Percentiles rank a stretch among this genome's conserved stretches.
These are phyloP conservation scores for Rhizopus delemar DNA, from an alignment of 371 early-diverging fungal species.

Conservation along the genomic window DNA sequence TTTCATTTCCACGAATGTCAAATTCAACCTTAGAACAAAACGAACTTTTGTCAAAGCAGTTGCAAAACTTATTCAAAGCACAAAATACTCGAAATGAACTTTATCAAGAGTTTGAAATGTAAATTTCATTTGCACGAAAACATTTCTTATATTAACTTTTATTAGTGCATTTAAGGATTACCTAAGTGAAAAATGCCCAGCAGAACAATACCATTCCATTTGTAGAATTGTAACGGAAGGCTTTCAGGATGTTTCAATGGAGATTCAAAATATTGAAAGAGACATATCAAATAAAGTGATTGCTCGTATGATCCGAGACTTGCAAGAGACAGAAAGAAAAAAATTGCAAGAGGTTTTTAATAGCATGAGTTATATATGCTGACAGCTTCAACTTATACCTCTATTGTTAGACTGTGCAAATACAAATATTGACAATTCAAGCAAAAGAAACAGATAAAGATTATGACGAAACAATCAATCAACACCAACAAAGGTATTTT, in stretches of 20 bases:
- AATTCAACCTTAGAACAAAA: constrained; percentile 13
- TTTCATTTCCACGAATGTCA: constrained; percentile 1
- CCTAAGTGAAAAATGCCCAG: constrained; percentile 33
- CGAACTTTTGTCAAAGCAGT: constrained; percentile 17
- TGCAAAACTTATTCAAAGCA: constrained; percentile 36
- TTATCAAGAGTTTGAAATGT: constrained; percentile 51
- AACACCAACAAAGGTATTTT: constrained; percentile 26
- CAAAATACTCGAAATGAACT: constrained; percentile 43
- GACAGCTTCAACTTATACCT: too few species aligned
- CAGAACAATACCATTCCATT: constrained; percentile 47
- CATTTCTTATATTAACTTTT: background rate
- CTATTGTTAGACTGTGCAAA: constrained; percentile 28
- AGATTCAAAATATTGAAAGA: constrained; percentile 42
- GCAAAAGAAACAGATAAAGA: constrained; percentile 44
- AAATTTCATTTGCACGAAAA: constrained; percentile 1
- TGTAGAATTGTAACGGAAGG: constrained; percentile 50
- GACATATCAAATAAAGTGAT: constrained; percentile 23
- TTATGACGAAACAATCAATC: constrained; percentile 38
- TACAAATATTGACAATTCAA: constrained; percentile 45
- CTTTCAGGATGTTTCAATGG: constrained; percentile 47
- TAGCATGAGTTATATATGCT: background rate
- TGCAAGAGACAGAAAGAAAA: constrained; percentile 42
- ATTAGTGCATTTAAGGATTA: constrained; percentile 52
- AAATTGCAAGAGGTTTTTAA: constrained; percentile 37
- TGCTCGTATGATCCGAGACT: constrained; percentile 32